phyloP scores from a whole-genome alignment of 1,139 yeast species.

The Candida sp. region DNA sequence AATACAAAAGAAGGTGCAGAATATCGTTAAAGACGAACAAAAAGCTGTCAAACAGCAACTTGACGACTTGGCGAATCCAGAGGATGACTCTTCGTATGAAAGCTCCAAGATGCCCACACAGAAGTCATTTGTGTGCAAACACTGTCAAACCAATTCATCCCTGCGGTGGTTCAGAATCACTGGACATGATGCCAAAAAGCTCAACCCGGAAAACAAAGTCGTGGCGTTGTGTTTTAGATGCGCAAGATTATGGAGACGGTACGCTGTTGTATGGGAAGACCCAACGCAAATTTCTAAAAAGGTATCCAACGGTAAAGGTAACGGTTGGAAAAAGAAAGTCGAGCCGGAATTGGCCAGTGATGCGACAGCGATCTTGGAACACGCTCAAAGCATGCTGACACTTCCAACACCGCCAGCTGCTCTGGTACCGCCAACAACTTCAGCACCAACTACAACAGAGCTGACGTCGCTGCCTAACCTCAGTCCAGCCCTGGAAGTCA shows the following conservation, averaged over 20 bases:
- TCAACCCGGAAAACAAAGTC: slow-evolving; percentile 28
- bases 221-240: slow-evolving; percentile 83
- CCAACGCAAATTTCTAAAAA: slow-evolving; percentile 71
- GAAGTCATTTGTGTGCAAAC: slow-evolving; percentile 60
- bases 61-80: slow-evolving; percentile 60
- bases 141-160: slow-evolving; percentile 60
- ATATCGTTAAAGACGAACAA: slow-evolving; percentile 33
- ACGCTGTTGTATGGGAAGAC: slow-evolving; percentile 89
- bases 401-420: not conserved
- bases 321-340: slow-evolving; percentile 56
- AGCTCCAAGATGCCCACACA: slow-evolving; percentile 43
- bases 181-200: slow-evolving; percentile 52
- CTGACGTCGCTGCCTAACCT: not conserved
- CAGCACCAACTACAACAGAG: not conserved
- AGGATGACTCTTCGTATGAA: slow-evolving; percentile 76
- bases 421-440: not conserved
- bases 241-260: slow-evolving; percentile 90
- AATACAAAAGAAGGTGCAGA: slow-evolving; percentile 54
- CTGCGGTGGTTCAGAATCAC: slow-evolving; percentile 75
- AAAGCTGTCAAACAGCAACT: slow-evolving; percentile 17
- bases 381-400: slow-evolving; percentile 25
- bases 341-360: slow-evolving; percentile 80
- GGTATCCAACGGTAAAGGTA: slow-evolving; percentile 25
- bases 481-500: slow-evolving; percentile 15
- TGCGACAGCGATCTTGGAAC: slow-evolving; percentile 58